These are phyloP conservation scores for Trifolium fragiferum DNA, from an alignment of 306 rosid species.

Conservation along the genomic window DNA sequence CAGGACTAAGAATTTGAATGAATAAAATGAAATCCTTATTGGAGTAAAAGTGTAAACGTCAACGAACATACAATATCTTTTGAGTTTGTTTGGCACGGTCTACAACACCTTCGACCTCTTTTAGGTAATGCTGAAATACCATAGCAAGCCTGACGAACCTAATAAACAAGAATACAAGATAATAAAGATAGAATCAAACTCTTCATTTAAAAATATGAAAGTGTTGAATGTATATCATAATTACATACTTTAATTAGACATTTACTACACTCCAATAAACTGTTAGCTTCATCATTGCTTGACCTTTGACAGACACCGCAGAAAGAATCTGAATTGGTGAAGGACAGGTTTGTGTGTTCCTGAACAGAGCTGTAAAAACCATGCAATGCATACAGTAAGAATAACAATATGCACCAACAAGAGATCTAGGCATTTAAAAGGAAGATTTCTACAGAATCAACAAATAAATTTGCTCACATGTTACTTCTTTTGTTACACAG, in stretches of 20 bases:
- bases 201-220: conserved; percentile 28
- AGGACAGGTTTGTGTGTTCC: conserved; percentile 43
- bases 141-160: conserved; percentile 81
- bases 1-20: conserved; percentile 14
- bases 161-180: conserved; percentile 42
- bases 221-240: conserved; percentile 35
- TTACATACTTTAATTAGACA: conserved; percentile 60
- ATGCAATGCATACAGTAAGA: conserved; percentile 28
- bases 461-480: conserved; percentile 52
- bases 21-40: not conserved
- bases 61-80: conserved; percentile 53
- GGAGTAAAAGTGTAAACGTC: conserved; percentile 10
- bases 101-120: conserved; percentile 65
- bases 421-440: conserved; percentile 20
- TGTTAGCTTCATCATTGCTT: conserved; percentile 58
- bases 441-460: conserved; percentile 29
- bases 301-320: conserved; percentile 72
- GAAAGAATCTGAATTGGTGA: conserved; percentile 51
- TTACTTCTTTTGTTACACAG: conserved; percentile 41
- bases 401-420: conserved; percentile 4
- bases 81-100: conserved; percentile 65
- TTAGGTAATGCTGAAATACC: conserved; percentile 66
- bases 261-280: conserved; percentile 58
- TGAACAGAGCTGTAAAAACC: conserved; percentile 53
- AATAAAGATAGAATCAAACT: conserved; percentile 21